Evolutionary conservation across 805 yeast species (phyloP).

Genomic region (Kluyveromyces starmeri): DNA sequence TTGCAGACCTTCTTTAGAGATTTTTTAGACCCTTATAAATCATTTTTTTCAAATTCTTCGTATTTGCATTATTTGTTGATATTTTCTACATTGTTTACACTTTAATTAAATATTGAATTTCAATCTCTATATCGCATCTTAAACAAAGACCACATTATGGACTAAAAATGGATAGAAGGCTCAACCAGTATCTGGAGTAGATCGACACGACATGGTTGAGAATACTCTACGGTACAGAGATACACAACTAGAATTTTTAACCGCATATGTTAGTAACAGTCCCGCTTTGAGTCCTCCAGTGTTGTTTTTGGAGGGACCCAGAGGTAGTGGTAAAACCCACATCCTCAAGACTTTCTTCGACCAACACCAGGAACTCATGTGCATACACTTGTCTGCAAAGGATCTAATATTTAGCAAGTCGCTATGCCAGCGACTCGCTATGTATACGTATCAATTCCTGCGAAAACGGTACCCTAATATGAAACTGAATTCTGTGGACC

Average conservation of each 20-base stretch:
- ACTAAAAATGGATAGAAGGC: too few relatives aligned
- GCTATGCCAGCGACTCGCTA: conserved; percentile 22
- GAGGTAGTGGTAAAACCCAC: conserved; percentile 25
- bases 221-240: conserved; percentile 13
- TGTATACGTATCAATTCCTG: conserved; percentile 17
- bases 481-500: conserved; percentile 14
- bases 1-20: too few relatives aligned
- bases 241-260: conserved; percentile 17
- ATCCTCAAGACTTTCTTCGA: conserved; percentile 16
- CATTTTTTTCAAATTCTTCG: too few relatives aligned
- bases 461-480: conserved; percentile 11
- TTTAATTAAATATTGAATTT: too few relatives aligned
- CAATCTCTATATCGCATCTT: too few relatives aligned
- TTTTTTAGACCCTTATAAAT: too few relatives aligned
- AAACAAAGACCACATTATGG: too few relatives aligned
- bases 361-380: conserved; percentile 10
- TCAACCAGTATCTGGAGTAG: too few relatives aligned
- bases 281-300: conserved; percentile 15
- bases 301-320: conserved; percentile 17
- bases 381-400: conserved; percentile 19
- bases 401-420: conserved; percentile 29
- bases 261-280: conserved; percentile 16
- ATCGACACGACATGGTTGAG: background rate
- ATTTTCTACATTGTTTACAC: too few relatives aligned
- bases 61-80: too few relatives aligned